Base-by-base conservation (phyloP, 1,284 basidiomycete species). In the Gymnopus androsaceus region DNA sequence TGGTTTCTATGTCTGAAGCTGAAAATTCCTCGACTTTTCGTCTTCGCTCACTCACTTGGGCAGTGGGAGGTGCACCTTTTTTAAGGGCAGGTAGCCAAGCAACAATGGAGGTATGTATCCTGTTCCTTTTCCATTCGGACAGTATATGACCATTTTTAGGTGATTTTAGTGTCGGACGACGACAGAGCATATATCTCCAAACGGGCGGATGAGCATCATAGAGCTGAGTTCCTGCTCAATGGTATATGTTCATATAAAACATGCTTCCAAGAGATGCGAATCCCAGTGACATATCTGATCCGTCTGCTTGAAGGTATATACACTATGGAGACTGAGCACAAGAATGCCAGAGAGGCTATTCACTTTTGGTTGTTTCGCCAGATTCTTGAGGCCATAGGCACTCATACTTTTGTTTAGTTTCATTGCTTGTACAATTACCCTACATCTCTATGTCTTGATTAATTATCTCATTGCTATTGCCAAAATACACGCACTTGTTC, bases 351-450 rank as follows among this genome's bases (percentile, higher is more conserved):
- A 21, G 25, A 27, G 8, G 42, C 30, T 14, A 21, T 54, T 9
- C 12, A 45, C 14, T 33, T 33, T 27, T 54, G 51, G 51, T 25
- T 54, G n/a, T 8, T 54, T 3, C 21, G 19, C 25, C 21, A 27
- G 15, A 54, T 54, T 33, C 23, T 54, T 21, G 42, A 54, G n/a
- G 33, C n/a, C 11, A 54, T 54, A 15, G 51, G 41, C n/a, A n/a
- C n/a, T n/a, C n/a, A n/a, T n/a, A n/a, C n/a, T n/a, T n/a, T n/a
- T n/a, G n/a, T n/a, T n/a, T n/a, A n/a, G n/a, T n/a, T n/a, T n/a
- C n/a, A n/a, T n/a, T n/a, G n/a, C n/a, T n/a, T n/a, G n/a, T n/a
- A n/a, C n/a, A n/a, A n/a, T n/a, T n/a, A n/a, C n/a, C n/a, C n/a
- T n/a, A n/a, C n/a, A n/a, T n/a, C n/a, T n/a, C n/a, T n/a, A n/a